Evolutionary conservation across 2,329 filamentous ascomycete genomes (phyloP).

Genomic region (Daldinia eschscholtzii): DNA sequence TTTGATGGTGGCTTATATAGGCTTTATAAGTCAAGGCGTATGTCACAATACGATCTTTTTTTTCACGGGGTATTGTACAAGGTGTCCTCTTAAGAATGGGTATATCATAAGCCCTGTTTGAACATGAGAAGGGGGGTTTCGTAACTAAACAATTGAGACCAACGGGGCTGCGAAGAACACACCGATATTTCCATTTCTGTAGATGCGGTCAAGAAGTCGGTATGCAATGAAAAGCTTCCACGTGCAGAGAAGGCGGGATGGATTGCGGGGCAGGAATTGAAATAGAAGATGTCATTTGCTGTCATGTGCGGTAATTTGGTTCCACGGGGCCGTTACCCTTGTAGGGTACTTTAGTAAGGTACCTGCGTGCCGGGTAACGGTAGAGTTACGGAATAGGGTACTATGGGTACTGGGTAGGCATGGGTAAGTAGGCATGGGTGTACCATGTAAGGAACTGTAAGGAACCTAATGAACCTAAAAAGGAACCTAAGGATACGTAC

Average conservation of each 20-base stretch:
- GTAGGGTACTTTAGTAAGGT: background rate
- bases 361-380: constrained; percentile 8
- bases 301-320: constrained; percentile 10
- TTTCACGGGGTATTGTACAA: constrained; percentile 4
- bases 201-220: constrained; percentile 39
- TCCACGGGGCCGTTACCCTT: background rate
- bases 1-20: constrained; percentile 7
- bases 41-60: constrained; percentile 31
- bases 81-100: constrained; percentile 7
- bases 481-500: background rate
- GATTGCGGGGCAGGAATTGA: constrained; percentile 32
- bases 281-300: constrained; percentile 27
- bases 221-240: constrained; percentile 42
- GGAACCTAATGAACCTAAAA: background rate
- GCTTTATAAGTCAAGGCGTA: constrained; percentile 18
- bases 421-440: too few relatives aligned
- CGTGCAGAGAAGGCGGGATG: constrained; percentile 33
- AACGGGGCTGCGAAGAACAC: constrained; percentile 21
- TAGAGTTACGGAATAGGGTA: background rate
- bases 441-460: background rate
- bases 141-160: constrained; percentile 13
- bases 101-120: constrained; percentile 2
- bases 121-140: constrained; percentile 14
- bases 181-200: constrained; percentile 29
- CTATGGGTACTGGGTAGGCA: too few relatives aligned